Evolutionary conservation across 2,329 filamentous ascomycete genomes (phyloP), one percentile per base, ranked within the genome.

Genomic region (Xylariaceae sp.): DNA sequence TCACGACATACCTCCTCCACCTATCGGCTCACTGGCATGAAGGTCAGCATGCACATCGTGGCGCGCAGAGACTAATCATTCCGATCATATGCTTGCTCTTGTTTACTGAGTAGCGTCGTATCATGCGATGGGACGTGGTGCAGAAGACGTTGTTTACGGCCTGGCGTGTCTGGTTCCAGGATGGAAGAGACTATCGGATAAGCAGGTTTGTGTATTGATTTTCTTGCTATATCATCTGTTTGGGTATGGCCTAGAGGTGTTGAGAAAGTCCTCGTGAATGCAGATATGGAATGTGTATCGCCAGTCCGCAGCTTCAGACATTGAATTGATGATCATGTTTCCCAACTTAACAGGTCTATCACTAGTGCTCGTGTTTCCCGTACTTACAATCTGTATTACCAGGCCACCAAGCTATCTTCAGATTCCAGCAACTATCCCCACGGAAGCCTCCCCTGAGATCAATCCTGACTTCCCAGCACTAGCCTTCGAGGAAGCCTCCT

Each of bases 401-500:
- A 67, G 64, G 23, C 41, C 55, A n/a, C 59, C 59, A 48, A 57
- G 56, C 15, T 59, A 61, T n/a, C 45, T 70, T 18, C 48, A 63
- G 5, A 44, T 70, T 3, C 61, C 68, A 2, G 51, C 55, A 8
- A 47, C 11, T 4, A 56, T 60, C 15, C 64, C 65, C 2, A 23
- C 49, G 10, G 63, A 63, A 47, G 57, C 60, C 5, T 70, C 69
- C 1, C 57, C 49, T n/a, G 53, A 57, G 35, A 64, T 71, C 55
- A 61, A 67, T 51, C 54, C 65, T 4, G 66, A 69, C 57, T 74
- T 73, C 58, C 66, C 65, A 41, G 70, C 70, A 2, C 65, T 73
- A 39, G 71, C 69, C 2, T 73, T 74, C 49, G 73, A 75, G 60
- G 60, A 73, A 57, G 63, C 72, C 8, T 73, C 73, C 3, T 72